These are phyloP conservation scores for Colletotrichum coccodes DNA, from an alignment of 2,329 filamentous ascomycete species.

Conservation along the genomic window DNA sequence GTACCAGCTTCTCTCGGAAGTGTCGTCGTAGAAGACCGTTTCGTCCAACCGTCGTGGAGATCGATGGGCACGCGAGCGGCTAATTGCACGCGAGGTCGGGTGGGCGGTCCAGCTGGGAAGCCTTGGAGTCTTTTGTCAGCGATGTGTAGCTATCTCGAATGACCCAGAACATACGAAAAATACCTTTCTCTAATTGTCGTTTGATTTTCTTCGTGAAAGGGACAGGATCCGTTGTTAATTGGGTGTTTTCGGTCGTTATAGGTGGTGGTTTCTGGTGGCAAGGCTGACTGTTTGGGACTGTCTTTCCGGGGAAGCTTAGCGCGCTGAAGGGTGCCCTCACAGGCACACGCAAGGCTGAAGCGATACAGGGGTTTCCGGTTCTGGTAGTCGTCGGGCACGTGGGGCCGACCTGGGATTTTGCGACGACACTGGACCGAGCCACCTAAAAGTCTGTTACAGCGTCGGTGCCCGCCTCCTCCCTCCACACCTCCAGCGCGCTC, in stretches of 20 bases:
- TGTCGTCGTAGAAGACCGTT: neutral
- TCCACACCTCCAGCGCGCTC: neutral
- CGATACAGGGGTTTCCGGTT: constrained; percentile 30
- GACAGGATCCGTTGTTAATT: neutral
- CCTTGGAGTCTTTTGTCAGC: constrained; percentile 4
- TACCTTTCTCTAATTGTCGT: neutral
- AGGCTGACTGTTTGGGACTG: constrained; percentile 25
- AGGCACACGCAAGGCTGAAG: constrained; percentile 31
- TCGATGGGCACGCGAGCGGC: neutral
- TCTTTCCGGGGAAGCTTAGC: constrained; percentile 13
- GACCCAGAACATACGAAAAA: neutral
- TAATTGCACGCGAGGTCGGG: neutral
- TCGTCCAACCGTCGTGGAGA: neutral
- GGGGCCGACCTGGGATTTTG: constrained; percentile 11
- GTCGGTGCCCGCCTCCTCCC: neutral
- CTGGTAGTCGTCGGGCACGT: constrained; percentile 25
- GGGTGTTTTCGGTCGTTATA: constrained; percentile 4
- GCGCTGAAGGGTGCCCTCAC: constrained; percentile 14
- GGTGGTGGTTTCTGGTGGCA: constrained; percentile 19
- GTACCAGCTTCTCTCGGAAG: neutral
- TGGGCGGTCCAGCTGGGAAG: neutral
- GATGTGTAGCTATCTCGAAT: neutral
- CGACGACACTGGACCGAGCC: neutral
- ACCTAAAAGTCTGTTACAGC: neutral
- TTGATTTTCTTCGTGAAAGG: neutral